Percentiles rank a stretch among this genome's conserved stretches.
Conservation (phyloP, 768 basidiomycete species). For the Panaeolus cyanescens region DNA sequence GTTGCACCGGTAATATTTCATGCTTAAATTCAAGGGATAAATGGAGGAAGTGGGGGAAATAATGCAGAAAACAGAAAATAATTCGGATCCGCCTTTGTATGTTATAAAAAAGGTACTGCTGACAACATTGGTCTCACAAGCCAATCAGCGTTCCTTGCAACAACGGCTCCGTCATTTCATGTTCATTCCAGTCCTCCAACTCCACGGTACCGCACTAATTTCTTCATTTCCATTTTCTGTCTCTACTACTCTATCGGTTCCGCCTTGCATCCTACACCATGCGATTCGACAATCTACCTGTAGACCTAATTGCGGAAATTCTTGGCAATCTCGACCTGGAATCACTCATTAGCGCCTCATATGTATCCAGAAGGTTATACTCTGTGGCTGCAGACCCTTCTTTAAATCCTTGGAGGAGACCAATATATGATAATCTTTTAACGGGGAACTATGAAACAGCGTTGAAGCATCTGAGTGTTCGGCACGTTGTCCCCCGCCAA, state of each 20-base stretch:
- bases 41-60: neutral
- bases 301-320: constrained; percentile 75
- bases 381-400: constrained; percentile 61
- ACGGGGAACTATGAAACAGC: constrained; percentile 46
- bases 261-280: constrained; percentile 16
- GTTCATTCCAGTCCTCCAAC: neutral
- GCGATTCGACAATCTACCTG: constrained; percentile 61
- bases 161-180: neutral
- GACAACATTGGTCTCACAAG: neutral
- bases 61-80: neutral
- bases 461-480: constrained; percentile 63
- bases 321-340: constrained; percentile 67
- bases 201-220: constrained; percentile 3
- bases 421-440: constrained; percentile 62
- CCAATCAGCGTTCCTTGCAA: neutral
- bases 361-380: constrained; percentile 60
- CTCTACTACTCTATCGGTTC: constrained; percentile 10
- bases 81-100: neutral
- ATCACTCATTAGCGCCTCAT: constrained; percentile 58
- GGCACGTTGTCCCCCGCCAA: constrained; percentile 65
- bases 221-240: constrained; percentile 4
- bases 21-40: too few relatives aligned
- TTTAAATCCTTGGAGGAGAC: constrained; percentile 76
- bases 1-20: too few relatives aligned
- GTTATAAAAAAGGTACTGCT: neutral